Conservation (phyloP, 768 basidiomycete genomes). For the Kwoniella sp. region DNA sequence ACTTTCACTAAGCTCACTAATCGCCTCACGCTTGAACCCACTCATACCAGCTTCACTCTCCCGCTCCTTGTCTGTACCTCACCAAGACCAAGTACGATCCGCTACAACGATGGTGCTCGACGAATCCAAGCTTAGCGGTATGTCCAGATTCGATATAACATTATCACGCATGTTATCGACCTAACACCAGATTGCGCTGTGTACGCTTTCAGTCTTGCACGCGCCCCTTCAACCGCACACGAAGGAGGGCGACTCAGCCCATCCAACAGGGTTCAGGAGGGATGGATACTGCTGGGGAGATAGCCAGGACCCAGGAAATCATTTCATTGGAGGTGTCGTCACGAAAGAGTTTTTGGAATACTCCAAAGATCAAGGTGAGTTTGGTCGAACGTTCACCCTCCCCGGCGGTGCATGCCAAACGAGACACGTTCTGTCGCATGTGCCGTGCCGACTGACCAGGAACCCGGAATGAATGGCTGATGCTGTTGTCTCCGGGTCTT, state of each 20-base stretch:
- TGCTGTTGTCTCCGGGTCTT: background rate
- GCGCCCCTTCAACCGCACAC: slow-evolving; percentile 42
- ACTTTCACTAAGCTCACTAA: slow-evolving; percentile 7
- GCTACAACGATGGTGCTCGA: slow-evolving; percentile 46
- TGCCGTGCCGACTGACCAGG: no score
- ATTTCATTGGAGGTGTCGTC: slow-evolving; percentile 51
- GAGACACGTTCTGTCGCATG: no score
- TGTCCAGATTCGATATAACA: slow-evolving; percentile 1
- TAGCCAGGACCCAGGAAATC: slow-evolving; percentile 44
- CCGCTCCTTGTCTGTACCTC: background rate
- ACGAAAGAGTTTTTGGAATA: slow-evolving; percentile 52
- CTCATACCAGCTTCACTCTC: slow-evolving; percentile 3
- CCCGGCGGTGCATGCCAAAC: no score
- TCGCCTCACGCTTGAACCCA: slow-evolving; percentile 1
- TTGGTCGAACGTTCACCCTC: background rate
- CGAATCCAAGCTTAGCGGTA: slow-evolving; percentile 41
- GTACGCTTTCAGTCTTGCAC: slow-evolving; percentile 41
- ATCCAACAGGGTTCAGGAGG: slow-evolving; percentile 45
- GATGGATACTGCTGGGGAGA: slow-evolving; percentile 50
- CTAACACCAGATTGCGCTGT: no score
- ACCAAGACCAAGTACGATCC: slow-evolving; percentile 5
- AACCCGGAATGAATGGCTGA: no score
- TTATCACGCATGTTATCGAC: no score
- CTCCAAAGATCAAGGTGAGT: slow-evolving; percentile 47
- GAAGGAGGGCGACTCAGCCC: slow-evolving; percentile 36